Percentiles rank a stretch among this genome's conserved stretches.
Evolutionary conservation across 768 basidiomycete species (phyloP).

Genomic region (Imleria badia): DNA sequence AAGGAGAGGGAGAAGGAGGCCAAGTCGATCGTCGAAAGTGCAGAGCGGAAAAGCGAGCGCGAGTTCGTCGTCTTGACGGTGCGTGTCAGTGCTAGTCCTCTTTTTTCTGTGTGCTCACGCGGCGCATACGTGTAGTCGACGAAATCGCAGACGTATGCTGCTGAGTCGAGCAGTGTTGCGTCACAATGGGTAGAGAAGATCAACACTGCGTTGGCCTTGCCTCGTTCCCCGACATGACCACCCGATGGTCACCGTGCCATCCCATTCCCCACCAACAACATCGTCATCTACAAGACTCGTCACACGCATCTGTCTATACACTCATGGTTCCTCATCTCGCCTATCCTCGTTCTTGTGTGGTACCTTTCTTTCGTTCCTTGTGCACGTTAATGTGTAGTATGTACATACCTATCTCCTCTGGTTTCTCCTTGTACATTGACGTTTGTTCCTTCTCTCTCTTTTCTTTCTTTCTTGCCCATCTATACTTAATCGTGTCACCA

Average conservation of each 20-base stretch:
- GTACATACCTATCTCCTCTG: background rate
- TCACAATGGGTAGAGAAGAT: slow-evolving; percentile 43
- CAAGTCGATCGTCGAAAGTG: slow-evolving; percentile 43
- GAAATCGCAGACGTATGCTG: slow-evolving; percentile 46
- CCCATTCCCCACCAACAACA: background rate
- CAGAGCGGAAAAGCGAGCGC: slow-evolving; percentile 53
- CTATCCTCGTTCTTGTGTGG: background rate
- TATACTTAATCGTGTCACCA: too few relatives aligned
- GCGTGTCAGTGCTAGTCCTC: slow-evolving; percentile 19
- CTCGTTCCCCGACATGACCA: slow-evolving; percentile 4
- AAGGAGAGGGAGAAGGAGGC: slow-evolving; percentile 49
- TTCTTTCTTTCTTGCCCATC: background rate
- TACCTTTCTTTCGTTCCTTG: background rate
- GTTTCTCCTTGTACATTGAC: background rate
- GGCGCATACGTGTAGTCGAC: slow-evolving; percentile 39
- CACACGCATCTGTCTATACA: background rate
- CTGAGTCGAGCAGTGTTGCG: slow-evolving; percentile 35
- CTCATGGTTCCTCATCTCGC: background rate
- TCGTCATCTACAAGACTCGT: background rate
- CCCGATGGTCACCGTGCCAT: background rate
- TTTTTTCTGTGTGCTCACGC: background rate
- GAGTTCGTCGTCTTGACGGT: slow-evolving; percentile 66
- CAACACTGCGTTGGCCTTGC: slow-evolving; percentile 30
- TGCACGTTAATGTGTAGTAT: background rate
- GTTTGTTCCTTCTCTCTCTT: background rate